These are phyloP conservation scores for Xanthoconium separans DNA, from an alignment of 1,284 basidiomycete genomes.

Conservation along the genomic window DNA sequence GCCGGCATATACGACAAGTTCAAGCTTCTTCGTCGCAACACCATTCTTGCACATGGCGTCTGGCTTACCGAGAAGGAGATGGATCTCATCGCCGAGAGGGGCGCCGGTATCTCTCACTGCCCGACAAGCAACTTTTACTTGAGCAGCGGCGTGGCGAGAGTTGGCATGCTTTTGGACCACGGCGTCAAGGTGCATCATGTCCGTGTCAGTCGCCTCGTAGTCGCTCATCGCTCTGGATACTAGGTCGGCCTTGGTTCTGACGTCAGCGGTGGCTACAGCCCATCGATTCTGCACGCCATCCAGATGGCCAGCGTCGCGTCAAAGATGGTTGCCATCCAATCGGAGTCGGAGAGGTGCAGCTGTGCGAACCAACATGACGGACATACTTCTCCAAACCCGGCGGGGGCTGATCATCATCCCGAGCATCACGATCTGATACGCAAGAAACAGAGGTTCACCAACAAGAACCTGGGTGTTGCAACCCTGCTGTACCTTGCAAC, in stretches of 20 bases:
- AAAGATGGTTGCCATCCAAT: conserved; percentile 63
- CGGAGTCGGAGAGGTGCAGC: conserved; percentile 8
- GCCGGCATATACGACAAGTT: conserved; percentile 81
- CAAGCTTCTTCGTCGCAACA: conserved; percentile 76
- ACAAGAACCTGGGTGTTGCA: conserved; percentile 68
- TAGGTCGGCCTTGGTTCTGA: conserved; percentile 91
- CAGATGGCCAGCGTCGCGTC: conserved; percentile 83
- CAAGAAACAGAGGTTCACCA: conserved; percentile 44
- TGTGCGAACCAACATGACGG: conserved; percentile 5
- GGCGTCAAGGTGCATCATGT: conserved; percentile 73
- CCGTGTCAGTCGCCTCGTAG: not conserved
- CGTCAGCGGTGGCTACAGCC: conserved; percentile 85
- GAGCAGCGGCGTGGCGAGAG: conserved; percentile 77
- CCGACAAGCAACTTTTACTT: conserved; percentile 93
- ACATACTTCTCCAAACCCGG: not conserved
- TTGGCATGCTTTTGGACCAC: conserved; percentile 77
- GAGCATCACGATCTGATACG: not conserved
- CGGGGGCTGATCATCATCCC: not conserved
- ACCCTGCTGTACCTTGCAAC: conserved; percentile 91
- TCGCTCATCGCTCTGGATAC: conserved; percentile 6
- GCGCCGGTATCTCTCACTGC: conserved; percentile 88
- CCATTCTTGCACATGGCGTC: conserved; percentile 89
- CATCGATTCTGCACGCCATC: conserved; percentile 83
- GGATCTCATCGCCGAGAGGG: conserved; percentile 61
- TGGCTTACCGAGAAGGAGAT: conserved; percentile 79